These are phyloP conservation scores for Coemansia sp. DNA, from an alignment of 192 early-diverging fungal genomes.

Conservation along the genomic window DNA sequence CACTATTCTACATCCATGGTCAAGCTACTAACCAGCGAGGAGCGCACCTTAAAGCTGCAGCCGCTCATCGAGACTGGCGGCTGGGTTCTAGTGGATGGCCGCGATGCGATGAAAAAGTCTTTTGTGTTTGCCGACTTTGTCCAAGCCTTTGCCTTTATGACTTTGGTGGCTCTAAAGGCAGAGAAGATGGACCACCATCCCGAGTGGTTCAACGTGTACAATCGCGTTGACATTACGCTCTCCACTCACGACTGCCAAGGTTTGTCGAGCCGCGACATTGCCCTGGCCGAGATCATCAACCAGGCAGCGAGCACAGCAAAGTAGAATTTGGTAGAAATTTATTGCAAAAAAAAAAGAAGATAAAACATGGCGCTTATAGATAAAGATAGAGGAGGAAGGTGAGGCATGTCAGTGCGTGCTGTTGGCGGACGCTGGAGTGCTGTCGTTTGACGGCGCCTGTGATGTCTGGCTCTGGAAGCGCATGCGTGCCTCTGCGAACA, in stretches of 20 bases:
- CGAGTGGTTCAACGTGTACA: conserved; percentile 96
- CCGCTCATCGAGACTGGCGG: conserved; percentile 35
- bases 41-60: conserved; percentile 31
- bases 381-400: background rate
- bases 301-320: conserved; percentile 33
- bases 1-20: conserved; percentile 21
- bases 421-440: conserved; percentile 10
- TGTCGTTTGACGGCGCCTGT: conserved; percentile 18
- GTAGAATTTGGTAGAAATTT: conserved; percentile 20
- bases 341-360: conserved; percentile 1
- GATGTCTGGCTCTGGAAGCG: conserved; percentile 60
- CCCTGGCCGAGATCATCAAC: conserved; percentile 73
- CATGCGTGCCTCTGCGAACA: conserved; percentile 86
- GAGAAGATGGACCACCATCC: conserved; percentile 97
- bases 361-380: background rate
- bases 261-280: conserved; percentile 70
- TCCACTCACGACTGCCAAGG: conserved; percentile 91
- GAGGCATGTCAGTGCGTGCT: background rate
- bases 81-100: conserved; percentile 62
- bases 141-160: conserved; percentile 94
- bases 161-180: conserved; percentile 80
- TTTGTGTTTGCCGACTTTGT: conserved; percentile 82
- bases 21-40: conserved; percentile 16
- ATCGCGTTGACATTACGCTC: conserved; percentile 83
- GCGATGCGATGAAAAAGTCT: conserved; percentile 75